Percentiles rank a stretch among this genome's conserved stretches.
These are phyloP conservation scores for Puccinellia tenuiflora DNA, from an alignment of 176 grass and related monocot genomes.

Conservation along the genomic window DNA sequence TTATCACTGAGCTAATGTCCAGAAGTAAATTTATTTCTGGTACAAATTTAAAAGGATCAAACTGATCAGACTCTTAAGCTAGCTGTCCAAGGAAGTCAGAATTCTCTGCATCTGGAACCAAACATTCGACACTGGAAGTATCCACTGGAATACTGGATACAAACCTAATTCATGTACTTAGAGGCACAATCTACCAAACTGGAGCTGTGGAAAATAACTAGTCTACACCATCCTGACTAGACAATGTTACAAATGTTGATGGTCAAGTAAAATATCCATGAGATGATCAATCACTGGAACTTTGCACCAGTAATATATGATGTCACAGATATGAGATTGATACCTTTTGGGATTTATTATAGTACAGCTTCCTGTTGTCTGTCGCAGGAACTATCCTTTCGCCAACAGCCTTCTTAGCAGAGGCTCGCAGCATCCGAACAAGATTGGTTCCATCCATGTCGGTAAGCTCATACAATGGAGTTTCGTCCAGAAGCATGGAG, in stretches of 20 bases:
- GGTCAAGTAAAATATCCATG: not conserved
- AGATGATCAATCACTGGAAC: not conserved
- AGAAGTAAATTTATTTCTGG: not conserved
- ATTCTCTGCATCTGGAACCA: not conserved
- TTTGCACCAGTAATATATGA: conserved; percentile 8
- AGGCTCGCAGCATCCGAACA: conserved; percentile 80
- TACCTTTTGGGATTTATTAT: conserved; percentile 84
- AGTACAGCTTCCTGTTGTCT: conserved; percentile 83
- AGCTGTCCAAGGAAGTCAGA: not conserved
- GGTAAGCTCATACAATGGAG: conserved; percentile 62
- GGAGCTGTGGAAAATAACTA: not conserved
- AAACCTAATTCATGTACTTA: conserved; percentile 4
- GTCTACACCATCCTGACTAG: not conserved
- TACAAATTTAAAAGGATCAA: not conserved
- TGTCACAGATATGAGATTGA: not conserved
- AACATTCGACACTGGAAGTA: not conserved
- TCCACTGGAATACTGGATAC: conserved; percentile 1
- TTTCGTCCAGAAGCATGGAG: conserved; percentile 90
- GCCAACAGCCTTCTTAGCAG: conserved; percentile 92
- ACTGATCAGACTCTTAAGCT: not conserved
- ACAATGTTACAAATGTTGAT: not conserved
- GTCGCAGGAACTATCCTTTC: conserved; percentile 84
- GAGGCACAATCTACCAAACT: not conserved
- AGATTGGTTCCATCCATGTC: conserved; percentile 91
- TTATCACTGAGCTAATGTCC: not conserved